Conservation (phyloP, 2,329 filamentous ascomycete species). For the Phaeosphaeria sp. region DNA sequence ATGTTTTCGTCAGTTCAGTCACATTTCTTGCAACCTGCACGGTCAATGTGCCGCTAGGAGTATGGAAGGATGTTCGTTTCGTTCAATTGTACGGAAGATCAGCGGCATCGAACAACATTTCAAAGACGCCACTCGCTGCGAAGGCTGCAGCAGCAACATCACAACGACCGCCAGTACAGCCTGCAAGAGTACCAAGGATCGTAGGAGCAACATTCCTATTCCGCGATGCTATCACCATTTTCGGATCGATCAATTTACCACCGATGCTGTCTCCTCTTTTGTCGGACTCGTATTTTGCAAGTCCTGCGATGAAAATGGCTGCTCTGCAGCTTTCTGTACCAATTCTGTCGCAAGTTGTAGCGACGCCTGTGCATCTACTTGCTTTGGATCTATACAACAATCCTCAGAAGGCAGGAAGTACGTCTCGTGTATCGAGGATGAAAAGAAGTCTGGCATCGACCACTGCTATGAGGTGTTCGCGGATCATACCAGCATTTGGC, state of each 20-base stretch:
- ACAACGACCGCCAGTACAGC: conserved; percentile 3
- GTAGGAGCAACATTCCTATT: conserved; percentile 35
- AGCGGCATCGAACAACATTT: conserved; percentile 1
- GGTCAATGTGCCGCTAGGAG: conserved; percentile 35
- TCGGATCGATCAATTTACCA: conserved; percentile 38
- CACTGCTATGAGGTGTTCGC: conserved; percentile 34
- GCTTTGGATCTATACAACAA: conserved; percentile 33
- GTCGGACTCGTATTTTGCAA: conserved; percentile 22
- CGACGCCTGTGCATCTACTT: conserved; percentile 35
- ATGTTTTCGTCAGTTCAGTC: conserved; percentile 26
- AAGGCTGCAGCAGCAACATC: background rate
- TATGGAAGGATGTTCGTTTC: conserved; percentile 40
- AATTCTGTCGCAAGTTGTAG: conserved; percentile 35
- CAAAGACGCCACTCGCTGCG: background rate
- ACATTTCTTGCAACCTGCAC: conserved; percentile 34
- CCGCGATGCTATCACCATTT: conserved; percentile 40
- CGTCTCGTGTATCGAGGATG: conserved; percentile 15
- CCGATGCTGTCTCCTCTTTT: conserved; percentile 26
- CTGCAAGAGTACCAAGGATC: conserved; percentile 16
- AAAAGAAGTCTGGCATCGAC: conserved; percentile 22
- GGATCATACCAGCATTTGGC: conserved; percentile 40
- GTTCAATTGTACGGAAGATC: conserved; percentile 32
- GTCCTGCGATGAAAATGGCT: conserved; percentile 25
- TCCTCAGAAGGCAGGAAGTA: conserved; percentile 5
- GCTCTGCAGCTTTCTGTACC: conserved; percentile 37